Evolutionary conservation across 345 rosid genomes (phyloP).

Genomic region (Noccaea bulbosa): DNA sequence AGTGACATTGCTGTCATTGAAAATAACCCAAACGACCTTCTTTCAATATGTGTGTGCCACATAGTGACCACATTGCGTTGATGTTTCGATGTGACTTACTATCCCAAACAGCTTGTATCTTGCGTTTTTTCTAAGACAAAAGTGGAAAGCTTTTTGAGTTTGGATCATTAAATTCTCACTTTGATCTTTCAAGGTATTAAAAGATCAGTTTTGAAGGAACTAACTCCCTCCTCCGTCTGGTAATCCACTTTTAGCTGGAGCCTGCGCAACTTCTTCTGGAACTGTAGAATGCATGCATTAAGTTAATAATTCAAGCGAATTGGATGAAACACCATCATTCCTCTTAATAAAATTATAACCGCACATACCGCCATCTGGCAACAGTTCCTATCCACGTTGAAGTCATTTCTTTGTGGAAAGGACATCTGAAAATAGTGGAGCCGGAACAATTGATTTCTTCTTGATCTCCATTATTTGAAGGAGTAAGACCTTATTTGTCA

Average conservation of each 20-base stretch:
- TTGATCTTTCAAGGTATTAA: background rate
- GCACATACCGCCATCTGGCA: constrained; percentile 73
- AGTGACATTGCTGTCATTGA: constrained; percentile 91
- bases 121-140: constrained; percentile 41
- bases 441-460: too few species aligned
- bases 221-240: constrained; percentile 95
- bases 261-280: constrained; percentile 51
- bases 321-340: constrained; percentile 12
- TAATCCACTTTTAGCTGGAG: constrained; percentile 51
- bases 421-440: too few species aligned
- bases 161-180: background rate
- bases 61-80: constrained; percentile 92
- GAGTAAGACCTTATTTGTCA: too few species aligned
- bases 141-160: background rate
- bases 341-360: background rate
- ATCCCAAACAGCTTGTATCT: constrained; percentile 88
- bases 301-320: background rate
- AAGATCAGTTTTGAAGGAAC: constrained; percentile 40
- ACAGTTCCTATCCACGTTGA: constrained; percentile 89
- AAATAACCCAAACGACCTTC: constrained; percentile 87
- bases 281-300: constrained; percentile 40
- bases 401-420: constrained; percentile 53
- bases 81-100: constrained; percentile 95
- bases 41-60: constrained; percentile 89
- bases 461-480: too few species aligned